Conservation (phyloP, 1,139 yeast genomes). For the Protomyces arabidopsidicola region DNA sequence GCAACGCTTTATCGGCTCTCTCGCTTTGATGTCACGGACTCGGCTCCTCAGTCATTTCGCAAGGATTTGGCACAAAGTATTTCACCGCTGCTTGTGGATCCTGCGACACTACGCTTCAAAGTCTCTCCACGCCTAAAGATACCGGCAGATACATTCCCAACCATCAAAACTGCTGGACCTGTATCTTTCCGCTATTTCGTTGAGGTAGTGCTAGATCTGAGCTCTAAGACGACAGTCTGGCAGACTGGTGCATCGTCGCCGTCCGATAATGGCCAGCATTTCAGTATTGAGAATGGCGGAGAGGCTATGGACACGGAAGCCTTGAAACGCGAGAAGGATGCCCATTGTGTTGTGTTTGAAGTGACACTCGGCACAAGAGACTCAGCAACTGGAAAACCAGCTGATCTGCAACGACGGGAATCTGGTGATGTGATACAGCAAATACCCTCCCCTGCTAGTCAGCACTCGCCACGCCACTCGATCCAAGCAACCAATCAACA, state of each 20-base stretch:
- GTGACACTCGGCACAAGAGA: conserved; percentile 17
- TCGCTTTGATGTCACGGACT: conserved; percentile 59
- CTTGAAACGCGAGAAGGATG: conserved; percentile 17
- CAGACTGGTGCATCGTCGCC: not conserved
- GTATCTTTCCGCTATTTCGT: conserved; percentile 72
- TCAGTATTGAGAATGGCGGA: not conserved
- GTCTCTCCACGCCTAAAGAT: conserved; percentile 62
- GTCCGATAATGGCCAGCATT: not conserved
- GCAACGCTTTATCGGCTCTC: conserved; percentile 78
- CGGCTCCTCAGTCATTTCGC: conserved; percentile 59
- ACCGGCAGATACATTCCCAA: conserved; percentile 83
- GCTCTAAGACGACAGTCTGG: conserved; percentile 41
- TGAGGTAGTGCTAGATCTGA: conserved; percentile 71
- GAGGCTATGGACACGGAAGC: conserved; percentile 13
- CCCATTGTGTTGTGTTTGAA: conserved; percentile 15
- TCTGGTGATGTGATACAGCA: too few species aligned
- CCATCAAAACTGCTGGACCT: conserved; percentile 70
- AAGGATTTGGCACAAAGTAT: conserved; percentile 77
- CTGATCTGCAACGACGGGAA: not conserved
- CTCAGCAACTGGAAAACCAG: not conserved
- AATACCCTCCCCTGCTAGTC: not conserved
- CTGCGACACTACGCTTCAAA: conserved; percentile 54
- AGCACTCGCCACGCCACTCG: not conserved
- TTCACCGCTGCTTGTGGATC: conserved; percentile 75
- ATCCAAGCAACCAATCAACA: not conserved